Evolutionary conservation across 1,284 basidiomycete genomes (phyloP).

Genomic region (Pseudozyma pruni): DNA sequence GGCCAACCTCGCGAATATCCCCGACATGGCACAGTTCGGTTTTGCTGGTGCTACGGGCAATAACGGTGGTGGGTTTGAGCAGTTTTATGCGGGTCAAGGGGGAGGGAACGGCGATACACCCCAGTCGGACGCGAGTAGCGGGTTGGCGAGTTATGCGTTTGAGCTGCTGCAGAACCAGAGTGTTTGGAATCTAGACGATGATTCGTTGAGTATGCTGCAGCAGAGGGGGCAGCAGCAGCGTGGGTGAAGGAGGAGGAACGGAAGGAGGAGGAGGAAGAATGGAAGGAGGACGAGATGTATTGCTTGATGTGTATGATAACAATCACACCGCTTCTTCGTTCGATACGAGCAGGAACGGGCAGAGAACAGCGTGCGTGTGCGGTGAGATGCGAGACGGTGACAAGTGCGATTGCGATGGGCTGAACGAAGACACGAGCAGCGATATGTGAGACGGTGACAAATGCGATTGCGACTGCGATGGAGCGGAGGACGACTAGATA

Average conservation of each 20-base stretch:
- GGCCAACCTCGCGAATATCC: conserved; percentile 4
- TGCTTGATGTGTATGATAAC: too few species aligned
- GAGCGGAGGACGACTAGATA: too few species aligned
- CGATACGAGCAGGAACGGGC: too few species aligned
- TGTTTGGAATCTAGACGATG: conserved; percentile 44
- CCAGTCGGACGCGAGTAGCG: conserved; percentile 31
- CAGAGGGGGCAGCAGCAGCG: conserved; percentile 12
- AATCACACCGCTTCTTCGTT: neutral
- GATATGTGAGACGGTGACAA: too few species aligned
- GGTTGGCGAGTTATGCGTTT: conserved; percentile 37
- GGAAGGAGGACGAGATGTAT: too few species aligned
- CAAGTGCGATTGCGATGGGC: too few species aligned
- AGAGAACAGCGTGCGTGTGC: too few species aligned
- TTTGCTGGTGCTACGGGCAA: neutral
- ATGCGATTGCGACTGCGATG: too few species aligned
- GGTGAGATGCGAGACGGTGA: too few species aligned
- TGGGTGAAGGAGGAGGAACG: neutral
- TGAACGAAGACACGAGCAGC: too few species aligned
- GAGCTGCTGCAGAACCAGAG: conserved; percentile 48
- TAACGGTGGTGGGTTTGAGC: conserved; percentile 15
- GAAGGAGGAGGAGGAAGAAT: too few species aligned
- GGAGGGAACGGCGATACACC: conserved; percentile 7
- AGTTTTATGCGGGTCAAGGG: conserved; percentile 3
- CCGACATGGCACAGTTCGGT: conserved; percentile 22
- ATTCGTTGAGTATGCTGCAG: conserved; percentile 36